These are phyloP conservation scores for Mucor circinelloides DNA, from an alignment of 371 early-diverging fungal species.

Conservation along the genomic window DNA sequence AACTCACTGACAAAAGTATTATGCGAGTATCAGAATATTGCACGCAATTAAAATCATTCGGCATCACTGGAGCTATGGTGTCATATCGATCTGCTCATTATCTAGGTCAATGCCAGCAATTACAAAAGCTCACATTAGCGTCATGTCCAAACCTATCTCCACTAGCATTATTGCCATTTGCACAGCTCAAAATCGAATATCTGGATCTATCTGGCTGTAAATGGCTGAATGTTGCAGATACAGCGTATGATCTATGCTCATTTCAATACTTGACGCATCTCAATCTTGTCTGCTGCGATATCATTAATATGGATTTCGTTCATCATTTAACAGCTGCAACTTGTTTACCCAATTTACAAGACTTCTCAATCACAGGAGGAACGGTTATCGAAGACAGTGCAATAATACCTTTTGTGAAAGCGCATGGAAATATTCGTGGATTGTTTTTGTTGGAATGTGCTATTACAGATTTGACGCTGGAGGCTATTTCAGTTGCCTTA, in stretches of 20 bases:
- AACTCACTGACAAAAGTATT: slow-evolving; percentile 43
- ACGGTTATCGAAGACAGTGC: slow-evolving; percentile 31
- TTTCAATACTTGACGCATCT: slow-evolving; percentile 33
- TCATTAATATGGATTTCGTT: slow-evolving; percentile 24
- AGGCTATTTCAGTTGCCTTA: slow-evolving; percentile 27
- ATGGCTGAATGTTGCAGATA: slow-evolving; percentile 46
- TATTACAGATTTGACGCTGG: slow-evolving; percentile 40
- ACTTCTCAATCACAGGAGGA: slow-evolving; percentile 42
- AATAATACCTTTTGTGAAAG: slow-evolving; percentile 38
- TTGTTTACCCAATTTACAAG: slow-evolving; percentile 26
- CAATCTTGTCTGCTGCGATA: slow-evolving; percentile 41
- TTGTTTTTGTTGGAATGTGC: slow-evolving; percentile 41
- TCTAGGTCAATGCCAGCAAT: slow-evolving; percentile 28
- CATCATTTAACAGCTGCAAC: slow-evolving; percentile 10
- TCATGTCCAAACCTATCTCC: slow-evolving; percentile 30
- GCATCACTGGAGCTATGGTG: slow-evolving; percentile 27
- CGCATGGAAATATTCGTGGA: slow-evolving; percentile 29
- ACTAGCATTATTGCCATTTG: slow-evolving; percentile 40
- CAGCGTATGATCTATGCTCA: slow-evolving; percentile 38
- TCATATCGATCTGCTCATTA: slow-evolving; percentile 46
- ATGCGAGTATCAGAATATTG: slow-evolving; percentile 29
- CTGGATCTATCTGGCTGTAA: slow-evolving; percentile 43
- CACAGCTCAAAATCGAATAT: slow-evolving; percentile 31
- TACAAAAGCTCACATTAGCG: slow-evolving; percentile 32
- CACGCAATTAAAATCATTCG: slow-evolving; percentile 28